A percentile compares a stretch with the other conserved stretches of the same genome.
Conservation (phyloP, 306 rosid genomes). For the Rubus parviflorus region DNA sequence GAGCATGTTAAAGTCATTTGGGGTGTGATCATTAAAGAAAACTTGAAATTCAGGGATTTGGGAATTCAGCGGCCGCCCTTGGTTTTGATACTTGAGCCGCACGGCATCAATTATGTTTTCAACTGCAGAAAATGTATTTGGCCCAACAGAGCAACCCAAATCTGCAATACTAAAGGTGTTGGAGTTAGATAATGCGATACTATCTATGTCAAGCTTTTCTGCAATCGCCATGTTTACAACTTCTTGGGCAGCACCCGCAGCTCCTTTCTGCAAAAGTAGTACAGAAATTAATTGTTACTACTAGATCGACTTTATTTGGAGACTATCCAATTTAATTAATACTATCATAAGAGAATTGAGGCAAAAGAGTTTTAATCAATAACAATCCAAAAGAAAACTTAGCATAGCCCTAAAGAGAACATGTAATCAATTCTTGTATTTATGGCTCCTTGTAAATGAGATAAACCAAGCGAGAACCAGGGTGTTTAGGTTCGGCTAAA, state of each 20-base stretch:
- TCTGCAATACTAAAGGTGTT: neutral
- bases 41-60: slow-evolving; percentile 25
- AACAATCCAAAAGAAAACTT: too few species aligned
- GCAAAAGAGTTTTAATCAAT: too few species aligned
- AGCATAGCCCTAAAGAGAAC: too few species aligned
- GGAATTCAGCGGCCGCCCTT: neutral
- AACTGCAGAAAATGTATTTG: neutral
- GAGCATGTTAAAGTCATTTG: slow-evolving; percentile 23
- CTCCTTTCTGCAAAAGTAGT: neutral
- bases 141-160: neutral
- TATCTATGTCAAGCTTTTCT: neutral
- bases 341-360: too few species aligned
- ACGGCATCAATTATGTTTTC: neutral
- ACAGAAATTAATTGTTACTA: neutral
- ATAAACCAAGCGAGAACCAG: too few species aligned
- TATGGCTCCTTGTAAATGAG: too few species aligned
- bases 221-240: neutral
- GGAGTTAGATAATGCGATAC: neutral
- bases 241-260: neutral
- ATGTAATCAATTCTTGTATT: too few species aligned
- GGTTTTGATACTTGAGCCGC: neutral
- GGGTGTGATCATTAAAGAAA: slow-evolving; percentile 27
- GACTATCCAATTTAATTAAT: too few species aligned
- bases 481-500: too few species aligned
- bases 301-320: too few species aligned